phyloP scores from a whole-genome alignment of 23 red algal genomes.

The Agarophyton chilense region DNA sequence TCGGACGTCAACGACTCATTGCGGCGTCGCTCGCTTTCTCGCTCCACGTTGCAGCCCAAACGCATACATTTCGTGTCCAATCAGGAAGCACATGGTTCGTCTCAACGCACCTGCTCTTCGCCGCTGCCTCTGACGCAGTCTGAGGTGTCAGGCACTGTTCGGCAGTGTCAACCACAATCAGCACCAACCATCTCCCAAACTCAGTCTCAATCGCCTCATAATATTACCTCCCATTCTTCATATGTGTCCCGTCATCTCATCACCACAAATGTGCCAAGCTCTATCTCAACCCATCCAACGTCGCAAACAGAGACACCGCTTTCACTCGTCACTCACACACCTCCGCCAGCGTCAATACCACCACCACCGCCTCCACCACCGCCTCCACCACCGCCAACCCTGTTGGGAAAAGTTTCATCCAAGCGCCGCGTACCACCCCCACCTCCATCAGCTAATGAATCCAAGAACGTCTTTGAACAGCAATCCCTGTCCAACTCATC shows the following conservation, averaged over 20 bases:
- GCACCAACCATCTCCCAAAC: background rate
- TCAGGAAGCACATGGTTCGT: background rate
- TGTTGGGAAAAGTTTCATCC: background rate
- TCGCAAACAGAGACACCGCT: background rate
- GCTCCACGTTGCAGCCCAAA: background rate
- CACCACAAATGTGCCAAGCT: background rate
- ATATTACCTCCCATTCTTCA: too few species aligned
- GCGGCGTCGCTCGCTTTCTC: background rate
- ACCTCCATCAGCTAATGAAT: background rate
- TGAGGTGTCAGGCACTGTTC: too few species aligned
- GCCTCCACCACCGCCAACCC: background rate
- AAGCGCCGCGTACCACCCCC: background rate
- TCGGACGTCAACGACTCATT: background rate
- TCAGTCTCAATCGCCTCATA: background rate
- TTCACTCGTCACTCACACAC: background rate
- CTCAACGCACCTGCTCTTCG: background rate
- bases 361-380: constrained; percentile 31
- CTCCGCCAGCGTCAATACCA: background rate
- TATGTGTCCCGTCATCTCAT: background rate
- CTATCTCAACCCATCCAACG: background rate
- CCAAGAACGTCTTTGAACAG: background rate
- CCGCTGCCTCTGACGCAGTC: background rate
- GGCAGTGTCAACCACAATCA: background rate
- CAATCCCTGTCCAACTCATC: background rate
- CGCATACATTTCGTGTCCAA: background rate